These are phyloP conservation scores for Amphirosellinia nigrospora DNA, from an alignment of 495 filamentous ascomycete genomes.

Conservation along the genomic window DNA sequence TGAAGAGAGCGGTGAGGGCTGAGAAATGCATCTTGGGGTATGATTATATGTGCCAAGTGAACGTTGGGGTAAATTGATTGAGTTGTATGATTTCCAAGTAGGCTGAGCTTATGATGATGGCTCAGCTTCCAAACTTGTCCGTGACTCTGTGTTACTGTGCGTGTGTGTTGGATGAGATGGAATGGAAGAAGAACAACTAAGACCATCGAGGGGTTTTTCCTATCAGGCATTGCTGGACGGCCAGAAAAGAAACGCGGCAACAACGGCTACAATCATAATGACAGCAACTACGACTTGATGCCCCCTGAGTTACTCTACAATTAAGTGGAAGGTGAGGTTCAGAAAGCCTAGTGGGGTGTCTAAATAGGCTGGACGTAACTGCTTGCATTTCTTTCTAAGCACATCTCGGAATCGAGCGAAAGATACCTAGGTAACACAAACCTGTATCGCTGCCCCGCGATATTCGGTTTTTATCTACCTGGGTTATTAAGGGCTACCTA, in stretches of 20 bases:
- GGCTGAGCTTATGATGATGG: not conserved
- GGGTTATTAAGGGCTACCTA: not conserved
- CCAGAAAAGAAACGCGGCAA: not conserved
- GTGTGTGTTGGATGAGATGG: not conserved
- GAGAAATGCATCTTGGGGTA: constrained; percentile 19
- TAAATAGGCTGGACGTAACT: not conserved
- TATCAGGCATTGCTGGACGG: not conserved
- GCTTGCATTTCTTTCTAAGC: not conserved
- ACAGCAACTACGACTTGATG: not conserved
- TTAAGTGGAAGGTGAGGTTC: constrained; percentile 3
- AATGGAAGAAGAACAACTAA: not conserved
- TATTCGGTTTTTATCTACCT: not conserved
- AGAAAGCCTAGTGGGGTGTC: not conserved
- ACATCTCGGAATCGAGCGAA: not conserved
- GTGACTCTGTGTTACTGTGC: not conserved
- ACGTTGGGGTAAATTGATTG: not conserved
- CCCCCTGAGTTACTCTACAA: not conserved
- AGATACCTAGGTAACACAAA: not conserved
- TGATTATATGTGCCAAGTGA: not conserved
- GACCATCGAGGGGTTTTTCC: not conserved
- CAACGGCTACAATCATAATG: not conserved
- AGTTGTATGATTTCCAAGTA: constrained; percentile 10
- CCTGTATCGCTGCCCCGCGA: not conserved
- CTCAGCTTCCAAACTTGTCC: not conserved
- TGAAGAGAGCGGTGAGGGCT: constrained; percentile 11